These are phyloP conservation scores for Xylariaceae sp. DNA, from an alignment of 2,329 filamentous ascomycete species.

Conservation along the genomic window DNA sequence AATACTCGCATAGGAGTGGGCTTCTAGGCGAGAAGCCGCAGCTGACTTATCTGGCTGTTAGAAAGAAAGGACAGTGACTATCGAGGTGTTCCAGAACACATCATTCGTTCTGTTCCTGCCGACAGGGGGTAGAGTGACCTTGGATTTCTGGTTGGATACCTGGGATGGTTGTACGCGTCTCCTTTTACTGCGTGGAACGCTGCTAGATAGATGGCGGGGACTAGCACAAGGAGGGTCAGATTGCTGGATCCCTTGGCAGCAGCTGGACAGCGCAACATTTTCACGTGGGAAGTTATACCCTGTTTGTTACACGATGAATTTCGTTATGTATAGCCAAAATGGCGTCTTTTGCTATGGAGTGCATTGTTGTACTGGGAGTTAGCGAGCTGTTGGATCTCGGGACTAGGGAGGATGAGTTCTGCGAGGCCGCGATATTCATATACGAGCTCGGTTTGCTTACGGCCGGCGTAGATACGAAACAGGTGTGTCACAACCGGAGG, in stretches of 20 bases:
- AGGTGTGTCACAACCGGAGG: not conserved
- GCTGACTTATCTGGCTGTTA: not conserved
- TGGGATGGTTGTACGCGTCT: not conserved
- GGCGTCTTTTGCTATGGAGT: not conserved
- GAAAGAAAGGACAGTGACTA: not conserved
- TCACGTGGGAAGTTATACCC: not conserved
- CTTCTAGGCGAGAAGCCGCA: not conserved
- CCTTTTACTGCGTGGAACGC: not conserved
- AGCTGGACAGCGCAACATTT: not conserved
- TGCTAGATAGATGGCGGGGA: not conserved
- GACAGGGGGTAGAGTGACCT: too few relatives aligned
- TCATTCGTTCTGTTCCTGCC: not conserved
- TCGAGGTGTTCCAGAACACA: not conserved
- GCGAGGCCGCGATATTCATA: not conserved
- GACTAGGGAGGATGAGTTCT: not conserved
- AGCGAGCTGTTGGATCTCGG: not conserved
- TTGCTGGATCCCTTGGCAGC: not conserved
- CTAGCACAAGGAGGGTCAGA: not conserved
- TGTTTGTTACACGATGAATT: not conserved
- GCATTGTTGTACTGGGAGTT: not conserved
- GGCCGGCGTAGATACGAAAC: not conserved
- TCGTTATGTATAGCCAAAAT: not conserved
- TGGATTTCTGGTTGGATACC: not conserved
- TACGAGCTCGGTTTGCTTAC: not conserved
- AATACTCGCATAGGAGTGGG: not conserved